Percentiles rank a stretch among this genome's conserved stretches.
Evolutionary conservation across 2,329 filamentous ascomycete genomes (phyloP).

Genomic region (Truncatella angustata): DNA sequence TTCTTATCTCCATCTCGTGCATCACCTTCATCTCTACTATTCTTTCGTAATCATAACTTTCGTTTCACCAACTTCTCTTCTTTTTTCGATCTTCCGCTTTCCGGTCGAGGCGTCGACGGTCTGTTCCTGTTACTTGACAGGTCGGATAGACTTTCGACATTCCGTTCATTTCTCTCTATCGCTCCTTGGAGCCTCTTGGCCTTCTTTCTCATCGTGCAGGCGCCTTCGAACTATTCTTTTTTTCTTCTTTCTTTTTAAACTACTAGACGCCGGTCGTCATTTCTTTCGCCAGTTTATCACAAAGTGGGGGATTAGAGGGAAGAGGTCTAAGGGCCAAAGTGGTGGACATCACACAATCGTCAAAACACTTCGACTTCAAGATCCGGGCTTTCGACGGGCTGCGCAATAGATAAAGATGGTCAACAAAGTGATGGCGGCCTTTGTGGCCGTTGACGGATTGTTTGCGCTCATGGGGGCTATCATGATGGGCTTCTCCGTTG

Average conservation of each 20-base stretch:
- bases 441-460: constrained; percentile 46
- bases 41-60: constrained; percentile 19
- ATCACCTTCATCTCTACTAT: constrained; percentile 16
- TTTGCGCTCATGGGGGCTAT: constrained; percentile 54
- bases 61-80: constrained; percentile 14
- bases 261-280: constrained; percentile 38
- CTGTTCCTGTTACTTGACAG: constrained; percentile 19
- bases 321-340: constrained; percentile 14
- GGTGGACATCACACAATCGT: constrained; percentile 12
- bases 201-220: neutral
- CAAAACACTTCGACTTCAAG: constrained; percentile 2
- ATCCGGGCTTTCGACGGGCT: neutral
- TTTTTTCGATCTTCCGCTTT: constrained; percentile 19
- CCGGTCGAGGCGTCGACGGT: constrained; percentile 15
- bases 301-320: constrained; percentile 12
- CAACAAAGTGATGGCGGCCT: constrained; percentile 53
- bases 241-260: constrained; percentile 12
- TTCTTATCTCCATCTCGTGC: constrained; percentile 11
- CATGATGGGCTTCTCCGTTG: constrained; percentile 53
- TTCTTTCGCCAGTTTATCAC: constrained; percentile 14
- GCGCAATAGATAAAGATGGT: constrained; percentile 37
- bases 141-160: constrained; percentile 22
- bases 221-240: neutral
- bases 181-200: constrained; percentile 8
- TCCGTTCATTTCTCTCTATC: constrained; percentile 24